Conservation (phyloP, 768 basidiomycete species). For the Panellus pusillus region DNA sequence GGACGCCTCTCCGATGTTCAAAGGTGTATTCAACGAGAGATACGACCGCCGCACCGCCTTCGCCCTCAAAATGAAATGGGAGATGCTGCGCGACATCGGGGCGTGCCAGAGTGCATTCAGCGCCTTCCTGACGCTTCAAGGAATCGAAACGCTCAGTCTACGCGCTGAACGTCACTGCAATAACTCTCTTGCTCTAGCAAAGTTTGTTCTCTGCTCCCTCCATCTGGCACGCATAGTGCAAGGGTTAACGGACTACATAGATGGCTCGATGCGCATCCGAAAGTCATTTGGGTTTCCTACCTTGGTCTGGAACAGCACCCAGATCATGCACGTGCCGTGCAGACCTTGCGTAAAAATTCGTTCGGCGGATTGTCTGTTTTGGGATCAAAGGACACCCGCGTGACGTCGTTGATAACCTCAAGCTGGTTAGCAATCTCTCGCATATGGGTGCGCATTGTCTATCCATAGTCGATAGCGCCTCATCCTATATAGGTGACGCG, state of each 20-base stretch:
- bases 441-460: constrained; percentile 10
- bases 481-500: constrained; percentile 2
- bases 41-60: constrained; percentile 15
- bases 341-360: neutral
- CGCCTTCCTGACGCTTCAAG: constrained; percentile 59
- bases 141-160: constrained; percentile 24
- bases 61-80: constrained; percentile 36
- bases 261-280: constrained; percentile 13
- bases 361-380: constrained; percentile 18
- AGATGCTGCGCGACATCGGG: constrained; percentile 58
- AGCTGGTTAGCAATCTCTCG: constrained; percentile 12
- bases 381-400: constrained; percentile 10
- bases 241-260: neutral
- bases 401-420: constrained; percentile 10
- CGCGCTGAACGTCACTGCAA: constrained; percentile 12
- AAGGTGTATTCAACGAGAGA: constrained; percentile 20
- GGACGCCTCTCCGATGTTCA: constrained; percentile 50
- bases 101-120: constrained; percentile 54
- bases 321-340: neutral
- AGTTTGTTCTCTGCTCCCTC: neutral
- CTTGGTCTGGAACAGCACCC: constrained; percentile 9
- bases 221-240: neutral
- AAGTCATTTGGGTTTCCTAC: constrained; percentile 14
- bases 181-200: constrained; percentile 12
- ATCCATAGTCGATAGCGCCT: neutral